Evolutionary conservation across 345 rosid genomes (phyloP).

Genomic region (Boechera stricta): DNA sequence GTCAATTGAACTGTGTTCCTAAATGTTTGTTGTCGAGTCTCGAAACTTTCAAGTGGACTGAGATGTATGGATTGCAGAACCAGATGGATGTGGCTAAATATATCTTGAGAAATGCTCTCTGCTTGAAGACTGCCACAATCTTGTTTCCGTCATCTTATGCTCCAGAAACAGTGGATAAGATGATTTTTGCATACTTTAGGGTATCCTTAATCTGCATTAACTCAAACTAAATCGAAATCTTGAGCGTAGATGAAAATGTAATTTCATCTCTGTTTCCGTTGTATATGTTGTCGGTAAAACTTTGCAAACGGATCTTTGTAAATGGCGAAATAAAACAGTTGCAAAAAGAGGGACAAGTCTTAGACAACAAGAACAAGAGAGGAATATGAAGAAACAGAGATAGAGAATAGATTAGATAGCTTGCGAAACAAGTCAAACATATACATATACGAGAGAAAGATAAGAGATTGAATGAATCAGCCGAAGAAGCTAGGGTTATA

Average conservation of each 20-base stretch:
- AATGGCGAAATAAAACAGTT: not conserved
- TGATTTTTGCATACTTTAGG: not conserved
- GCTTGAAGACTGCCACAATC: not conserved
- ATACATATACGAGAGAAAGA: constrained; percentile 18
- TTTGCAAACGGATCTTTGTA: not conserved
- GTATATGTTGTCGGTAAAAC: not conserved
- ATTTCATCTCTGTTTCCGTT: not conserved
- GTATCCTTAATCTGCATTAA: no score
- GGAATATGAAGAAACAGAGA: constrained; percentile 13
- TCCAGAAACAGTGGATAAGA: not conserved
- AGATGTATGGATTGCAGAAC: not conserved
- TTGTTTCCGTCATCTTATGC: not conserved
- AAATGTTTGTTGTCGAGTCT: not conserved
- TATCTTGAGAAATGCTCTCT: not conserved
- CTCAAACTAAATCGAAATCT: constrained; percentile 1
- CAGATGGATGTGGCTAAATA: constrained; percentile 1
- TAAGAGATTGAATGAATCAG: constrained; percentile 21
- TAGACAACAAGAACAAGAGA: not conserved
- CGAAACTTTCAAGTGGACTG: not conserved
- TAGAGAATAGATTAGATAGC: constrained; percentile 26
- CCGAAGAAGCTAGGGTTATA: constrained; percentile 84
- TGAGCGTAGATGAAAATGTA: constrained; percentile 3
- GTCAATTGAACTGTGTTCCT: not conserved
- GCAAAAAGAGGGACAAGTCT: constrained; percentile 18
- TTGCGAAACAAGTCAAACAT: constrained; percentile 41